These are phyloP conservation scores for Amesomyces nigricolor DNA, from an alignment of 2,329 filamentous ascomycete genomes.

Conservation along the genomic window DNA sequence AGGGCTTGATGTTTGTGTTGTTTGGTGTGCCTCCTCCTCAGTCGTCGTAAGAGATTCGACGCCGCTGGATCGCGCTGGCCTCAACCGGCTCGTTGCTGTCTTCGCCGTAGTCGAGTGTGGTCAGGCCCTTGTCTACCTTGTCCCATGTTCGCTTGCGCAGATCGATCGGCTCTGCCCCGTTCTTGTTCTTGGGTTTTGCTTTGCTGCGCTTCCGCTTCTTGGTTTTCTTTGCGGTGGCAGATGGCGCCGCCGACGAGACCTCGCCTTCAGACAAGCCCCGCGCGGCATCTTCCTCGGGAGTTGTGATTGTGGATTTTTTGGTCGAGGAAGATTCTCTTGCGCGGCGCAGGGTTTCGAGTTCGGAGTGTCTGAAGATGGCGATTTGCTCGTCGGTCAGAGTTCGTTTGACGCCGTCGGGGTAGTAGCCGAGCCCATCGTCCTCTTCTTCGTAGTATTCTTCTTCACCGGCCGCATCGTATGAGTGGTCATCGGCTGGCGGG, in stretches of 20 bases:
- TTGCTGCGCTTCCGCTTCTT: conserved; percentile 28
- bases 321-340: conserved; percentile 35
- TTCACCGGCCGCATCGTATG: conserved; percentile 26
- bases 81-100: conserved; percentile 26
- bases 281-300: conserved; percentile 7
- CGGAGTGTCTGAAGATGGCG: conserved; percentile 82
- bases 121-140: conserved; percentile 55
- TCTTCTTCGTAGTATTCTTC: conserved; percentile 43
- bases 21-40: conserved; percentile 18
- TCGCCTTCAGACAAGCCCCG: conserved; percentile 24
- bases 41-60: conserved; percentile 45
- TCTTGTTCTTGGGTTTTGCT: conserved; percentile 34
- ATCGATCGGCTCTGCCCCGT: conserved; percentile 41
- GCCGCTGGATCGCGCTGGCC: conserved; percentile 35
- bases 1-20: neutral
- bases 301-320: conserved; percentile 28
- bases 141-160: conserved; percentile 64
- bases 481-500: conserved; percentile 1
- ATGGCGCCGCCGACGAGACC: conserved; percentile 22
- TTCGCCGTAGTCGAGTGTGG: conserved; percentile 56
- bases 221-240: conserved; percentile 23
- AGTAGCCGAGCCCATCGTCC: conserved; percentile 72
- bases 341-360: conserved; percentile 67
- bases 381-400: conserved; percentile 91
- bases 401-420: conserved; percentile 77